Evolutionary conservation across 2,329 filamentous ascomycete genomes (phyloP).

Genomic region (Colletotrichum siamense): DNA sequence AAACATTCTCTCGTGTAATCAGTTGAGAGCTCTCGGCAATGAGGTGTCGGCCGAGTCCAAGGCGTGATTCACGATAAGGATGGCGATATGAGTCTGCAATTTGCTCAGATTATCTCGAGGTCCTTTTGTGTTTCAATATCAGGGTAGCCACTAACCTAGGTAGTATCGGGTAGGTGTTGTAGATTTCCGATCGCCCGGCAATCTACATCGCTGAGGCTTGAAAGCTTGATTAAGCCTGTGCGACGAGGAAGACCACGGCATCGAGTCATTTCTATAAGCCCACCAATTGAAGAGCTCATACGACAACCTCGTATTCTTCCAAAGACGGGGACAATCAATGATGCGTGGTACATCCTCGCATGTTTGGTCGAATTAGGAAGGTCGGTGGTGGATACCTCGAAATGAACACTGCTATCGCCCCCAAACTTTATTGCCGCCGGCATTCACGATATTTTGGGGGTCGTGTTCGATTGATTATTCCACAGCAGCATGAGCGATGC

Average conservation of each 20-base stretch:
- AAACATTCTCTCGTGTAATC: not conserved
- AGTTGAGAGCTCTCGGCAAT: not conserved
- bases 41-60: not conserved
- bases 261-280: not conserved
- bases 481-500: not conserved
- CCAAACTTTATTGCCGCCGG: not conserved
- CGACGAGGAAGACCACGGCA: not conserved
- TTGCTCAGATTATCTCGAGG: not conserved
- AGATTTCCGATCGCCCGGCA: not conserved
- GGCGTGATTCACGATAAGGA: conserved; percentile 6
- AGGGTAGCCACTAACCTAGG: conserved; percentile 1
- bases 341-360: not conserved
- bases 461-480: not conserved
- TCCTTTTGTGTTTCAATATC: not conserved
- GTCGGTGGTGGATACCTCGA: not conserved
- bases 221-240: not conserved
- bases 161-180: conserved; percentile 9
- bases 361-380: not conserved
- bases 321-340: not conserved
- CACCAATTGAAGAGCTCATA: not conserved
- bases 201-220: not conserved
- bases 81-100: not conserved
- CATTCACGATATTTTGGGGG: not conserved
- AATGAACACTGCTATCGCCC: not conserved
- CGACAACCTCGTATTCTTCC: not conserved